Base-by-base conservation (phyloP, 176 grass and related monocot species). In the Musa acuminata region DNA sequence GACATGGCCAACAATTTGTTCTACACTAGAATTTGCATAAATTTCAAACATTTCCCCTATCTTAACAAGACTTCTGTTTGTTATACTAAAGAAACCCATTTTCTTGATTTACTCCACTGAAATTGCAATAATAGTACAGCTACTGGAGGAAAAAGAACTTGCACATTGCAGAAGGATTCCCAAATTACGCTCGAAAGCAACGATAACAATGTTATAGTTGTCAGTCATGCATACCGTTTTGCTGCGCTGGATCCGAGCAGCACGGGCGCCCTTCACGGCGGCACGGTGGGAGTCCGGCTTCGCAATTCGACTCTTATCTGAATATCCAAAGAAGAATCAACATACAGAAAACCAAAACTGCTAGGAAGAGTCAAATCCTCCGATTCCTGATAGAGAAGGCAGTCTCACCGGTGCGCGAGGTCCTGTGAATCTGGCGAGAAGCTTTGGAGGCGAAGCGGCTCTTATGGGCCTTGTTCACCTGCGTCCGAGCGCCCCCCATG, bases 391-490 rank as follows among this genome's bases (percentile, higher is more conserved):
- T 0, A 43, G 3, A 43, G 7, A 22, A 53, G 48, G 55, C 11
- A 54, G 13, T 14, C 50, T 53, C 51, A 73, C 49, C 52, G 55
- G 62, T 19, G 26, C 19, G 69, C 65, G 82, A 87, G 8, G 83
- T 89, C 62, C 87, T 85, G 69, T 97, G 94, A 52, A 82, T 72
- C 51, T 93, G 85, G 77, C 94, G 90, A 55, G 94, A 97, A 9
- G 90, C 68, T 83, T 97, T 97, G 68, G 94, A 91, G 22, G 90
- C 85, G 77, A 85, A 97, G 35, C 94, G 94, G 4, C 21, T 91
- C 84, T 97, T 97, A 85, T 97, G 94, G 70, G 87, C 14, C 84
- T 97, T 97, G 80, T 97, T 97, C 25, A 93, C 85, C 90, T 97
- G 94, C 20, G 94, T 59, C 3, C 87, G 85, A 14, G 79, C 68